A percentile compares a stretch with the other conserved stretches of the same genome.
Evolutionary conservation across 2,329 filamentous ascomycete genomes (phyloP).

Genomic region (Colletotrichum lentis): DNA sequence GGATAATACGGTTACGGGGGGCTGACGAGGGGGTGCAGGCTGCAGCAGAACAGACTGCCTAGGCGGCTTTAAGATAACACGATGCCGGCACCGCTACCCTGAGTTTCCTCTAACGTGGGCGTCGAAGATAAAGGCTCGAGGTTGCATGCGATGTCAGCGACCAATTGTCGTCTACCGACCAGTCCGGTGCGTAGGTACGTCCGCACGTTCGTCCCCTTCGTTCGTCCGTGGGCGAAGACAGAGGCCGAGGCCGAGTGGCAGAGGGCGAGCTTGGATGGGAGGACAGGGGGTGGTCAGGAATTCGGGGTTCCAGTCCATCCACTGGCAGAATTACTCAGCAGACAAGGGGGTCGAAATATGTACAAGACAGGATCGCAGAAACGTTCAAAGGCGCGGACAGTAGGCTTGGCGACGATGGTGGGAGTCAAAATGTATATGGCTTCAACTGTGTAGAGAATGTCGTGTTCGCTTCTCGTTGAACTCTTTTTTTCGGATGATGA

Average conservation of each 20-base stretch:
- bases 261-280: constrained; percentile 14
- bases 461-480: background rate
- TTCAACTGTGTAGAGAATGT: background rate
- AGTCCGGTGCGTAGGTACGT: constrained; percentile 21
- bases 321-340: constrained; percentile 30
- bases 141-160: constrained; percentile 26
- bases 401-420: background rate
- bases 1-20: constrained; percentile 21
- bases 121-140: constrained; percentile 23
- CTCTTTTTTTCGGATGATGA: constrained; percentile 25
- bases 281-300: constrained; percentile 13
- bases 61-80: constrained; percentile 26
- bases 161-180: constrained; percentile 14
- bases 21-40: constrained; percentile 3
- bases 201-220: constrained; percentile 14
- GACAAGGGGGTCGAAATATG: constrained; percentile 9
- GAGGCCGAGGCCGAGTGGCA: background rate
- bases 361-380: background rate
- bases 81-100: constrained; percentile 14
- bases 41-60: constrained; percentile 13
- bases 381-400: background rate
- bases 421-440: background rate
- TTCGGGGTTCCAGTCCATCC: constrained; percentile 13
- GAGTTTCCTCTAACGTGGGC: constrained; percentile 2
- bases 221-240: constrained; percentile 22